Conservation (phyloP, 176 grass and related monocot genomes). For the Juncus effusus region DNA sequence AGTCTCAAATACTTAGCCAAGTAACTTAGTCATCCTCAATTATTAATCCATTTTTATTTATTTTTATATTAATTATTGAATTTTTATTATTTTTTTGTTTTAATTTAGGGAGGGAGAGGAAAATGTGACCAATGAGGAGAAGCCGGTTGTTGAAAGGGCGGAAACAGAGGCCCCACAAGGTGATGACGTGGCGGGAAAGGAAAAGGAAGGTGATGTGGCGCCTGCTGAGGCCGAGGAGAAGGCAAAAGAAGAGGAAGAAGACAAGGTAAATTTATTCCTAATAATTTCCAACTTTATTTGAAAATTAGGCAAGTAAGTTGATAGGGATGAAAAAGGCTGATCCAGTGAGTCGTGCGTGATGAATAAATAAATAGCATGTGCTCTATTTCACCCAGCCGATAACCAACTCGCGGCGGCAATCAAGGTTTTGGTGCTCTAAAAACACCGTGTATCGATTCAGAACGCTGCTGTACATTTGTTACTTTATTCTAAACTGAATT, state of each 20-base stretch:
- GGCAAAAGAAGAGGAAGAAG: slow-evolving; percentile 38
- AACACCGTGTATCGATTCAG: slow-evolving; percentile 58
- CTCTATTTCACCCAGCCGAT: slow-evolving; percentile 69
- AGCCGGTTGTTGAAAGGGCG: slow-evolving; percentile 23
- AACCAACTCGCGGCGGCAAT: slow-evolving; percentile 38
- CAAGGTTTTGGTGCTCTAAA: slow-evolving; percentile 48
- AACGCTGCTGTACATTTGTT: slow-evolving; percentile 44
- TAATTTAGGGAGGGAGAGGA: slow-evolving; percentile 37
- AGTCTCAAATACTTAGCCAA: too few relatives aligned
- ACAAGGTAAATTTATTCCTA: slow-evolving; percentile 28
- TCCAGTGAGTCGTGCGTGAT: slow-evolving; percentile 54
- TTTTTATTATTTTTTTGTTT: slow-evolving; percentile 4
- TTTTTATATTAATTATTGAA: slow-evolving; percentile 3
- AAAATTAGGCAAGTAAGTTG: too few relatives aligned
- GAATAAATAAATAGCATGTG: slow-evolving; percentile 26
- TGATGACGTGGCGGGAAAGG: slow-evolving; percentile 28
- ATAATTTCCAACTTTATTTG: background rate
- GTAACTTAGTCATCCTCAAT: background rate
- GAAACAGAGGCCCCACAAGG: slow-evolving; percentile 18
- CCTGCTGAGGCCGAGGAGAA: slow-evolving; percentile 30
- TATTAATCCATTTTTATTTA: background rate
- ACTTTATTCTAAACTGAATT: slow-evolving; percentile 2
- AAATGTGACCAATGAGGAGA: slow-evolving; percentile 26
- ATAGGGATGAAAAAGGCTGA: slow-evolving; percentile 29
- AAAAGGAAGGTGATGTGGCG: slow-evolving; percentile 29